Evolutionary conservation across 441 rosid genomes (phyloP).

Genomic region (Bocquillonia castaneifolia): DNA sequence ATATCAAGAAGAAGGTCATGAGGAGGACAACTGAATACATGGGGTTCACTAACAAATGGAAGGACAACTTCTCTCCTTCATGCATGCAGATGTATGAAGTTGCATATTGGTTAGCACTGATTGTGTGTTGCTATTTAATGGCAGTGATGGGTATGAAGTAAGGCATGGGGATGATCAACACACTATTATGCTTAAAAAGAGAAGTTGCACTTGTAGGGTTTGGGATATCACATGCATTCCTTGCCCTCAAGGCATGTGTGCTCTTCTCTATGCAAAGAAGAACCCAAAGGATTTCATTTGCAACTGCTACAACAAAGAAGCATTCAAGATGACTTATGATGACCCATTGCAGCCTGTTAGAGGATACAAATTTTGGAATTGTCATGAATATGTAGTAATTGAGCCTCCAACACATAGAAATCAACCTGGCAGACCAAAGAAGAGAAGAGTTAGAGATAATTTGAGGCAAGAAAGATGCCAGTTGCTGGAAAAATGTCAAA

Average conservation of each 20-base stretch:
- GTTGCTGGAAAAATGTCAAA: too few relatives aligned
- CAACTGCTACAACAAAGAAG: too few relatives aligned
- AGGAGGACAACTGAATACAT: too few relatives aligned
- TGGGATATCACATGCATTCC: not conserved
- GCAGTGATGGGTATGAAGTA: not conserved
- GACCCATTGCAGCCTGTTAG: not conserved
- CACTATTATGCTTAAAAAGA: not conserved
- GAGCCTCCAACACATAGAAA: not conserved
- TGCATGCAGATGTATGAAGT: not conserved
- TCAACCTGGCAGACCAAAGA: not conserved
- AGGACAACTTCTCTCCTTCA: too few relatives aligned
- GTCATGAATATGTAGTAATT: not conserved
- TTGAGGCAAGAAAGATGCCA: not conserved
- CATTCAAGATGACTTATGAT: not conserved
- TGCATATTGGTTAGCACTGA: not conserved
- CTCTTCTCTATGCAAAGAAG: not conserved
- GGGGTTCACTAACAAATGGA: too few relatives aligned
- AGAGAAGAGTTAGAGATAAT: not conserved
- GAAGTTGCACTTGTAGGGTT: not conserved
- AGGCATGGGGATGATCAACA: not conserved
- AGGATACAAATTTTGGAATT: not conserved
- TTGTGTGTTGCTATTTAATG: not conserved
- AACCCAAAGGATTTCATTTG: not conserved
- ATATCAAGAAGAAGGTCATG: too few relatives aligned
- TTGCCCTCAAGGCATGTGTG: not conserved